These are phyloP conservation scores for Ramaria rubella DNA, from an alignment of 768 basidiomycete genomes.

Conservation along the genomic window DNA sequence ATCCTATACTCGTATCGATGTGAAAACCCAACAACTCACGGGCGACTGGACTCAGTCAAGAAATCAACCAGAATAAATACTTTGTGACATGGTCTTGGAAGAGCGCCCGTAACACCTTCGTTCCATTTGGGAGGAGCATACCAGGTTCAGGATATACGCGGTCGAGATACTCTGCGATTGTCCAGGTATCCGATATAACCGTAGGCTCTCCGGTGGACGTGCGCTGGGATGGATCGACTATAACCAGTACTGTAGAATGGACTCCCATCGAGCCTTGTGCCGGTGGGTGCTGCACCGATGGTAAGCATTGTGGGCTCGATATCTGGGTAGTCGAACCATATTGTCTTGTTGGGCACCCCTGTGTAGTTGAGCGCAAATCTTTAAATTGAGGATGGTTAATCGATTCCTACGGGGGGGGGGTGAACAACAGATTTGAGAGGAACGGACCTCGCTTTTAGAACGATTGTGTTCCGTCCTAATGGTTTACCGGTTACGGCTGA, in stretches of 20 bases:
- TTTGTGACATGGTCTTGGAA: slow-evolving; percentile 23
- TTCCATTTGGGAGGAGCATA: slow-evolving; percentile 31
- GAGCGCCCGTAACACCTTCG: slow-evolving; percentile 33
- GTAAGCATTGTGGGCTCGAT: slow-evolving; percentile 32
- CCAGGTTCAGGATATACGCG: slow-evolving; percentile 39
- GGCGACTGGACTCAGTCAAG: slow-evolving; percentile 23
- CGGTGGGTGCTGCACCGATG: slow-evolving; percentile 33
- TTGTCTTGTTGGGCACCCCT: slow-evolving; percentile 37
- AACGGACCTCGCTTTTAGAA: neutral
- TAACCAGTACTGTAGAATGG: slow-evolving; percentile 42
- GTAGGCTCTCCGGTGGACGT: slow-evolving; percentile 24
- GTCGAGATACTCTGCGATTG: slow-evolving; percentile 47
- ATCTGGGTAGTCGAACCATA: slow-evolving; percentile 48
- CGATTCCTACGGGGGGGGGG: neutral
- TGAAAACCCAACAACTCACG: slow-evolving; percentile 27
- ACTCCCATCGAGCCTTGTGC: slow-evolving; percentile 25
- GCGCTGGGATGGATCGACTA: slow-evolving; percentile 33
- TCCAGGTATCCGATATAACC: slow-evolving; percentile 35
- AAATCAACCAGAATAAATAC: slow-evolving; percentile 4
- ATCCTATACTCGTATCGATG: too few relatives aligned
- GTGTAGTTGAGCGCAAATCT: slow-evolving; percentile 37
- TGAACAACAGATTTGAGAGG: neutral
- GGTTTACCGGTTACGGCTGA: neutral
- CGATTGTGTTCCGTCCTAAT: neutral
- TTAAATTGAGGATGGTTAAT: neutral